phyloP scores from a whole-genome alignment of 1,284 basidiomycete species.

The Apiotrichum veenhuisii region DNA sequence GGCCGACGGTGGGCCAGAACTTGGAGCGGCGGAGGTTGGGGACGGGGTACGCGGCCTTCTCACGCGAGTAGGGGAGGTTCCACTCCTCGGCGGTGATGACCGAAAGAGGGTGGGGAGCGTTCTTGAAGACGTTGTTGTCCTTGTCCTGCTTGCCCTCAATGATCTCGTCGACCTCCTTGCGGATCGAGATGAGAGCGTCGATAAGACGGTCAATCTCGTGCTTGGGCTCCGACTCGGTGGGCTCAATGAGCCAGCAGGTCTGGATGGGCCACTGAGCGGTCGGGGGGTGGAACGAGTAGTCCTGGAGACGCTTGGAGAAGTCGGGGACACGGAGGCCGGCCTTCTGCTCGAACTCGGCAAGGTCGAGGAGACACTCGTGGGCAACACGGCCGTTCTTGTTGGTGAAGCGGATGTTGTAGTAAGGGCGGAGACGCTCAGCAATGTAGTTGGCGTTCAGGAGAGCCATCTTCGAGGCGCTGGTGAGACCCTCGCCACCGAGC shows the following conservation, averaged over 20 bases:
- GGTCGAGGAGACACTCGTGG: slow-evolving; percentile 91
- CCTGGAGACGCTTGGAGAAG: slow-evolving; percentile 85
- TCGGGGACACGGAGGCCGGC: slow-evolving; percentile 89
- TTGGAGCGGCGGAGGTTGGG: slow-evolving; percentile 75
- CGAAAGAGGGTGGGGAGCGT: slow-evolving; percentile 85
- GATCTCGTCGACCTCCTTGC: slow-evolving; percentile 84
- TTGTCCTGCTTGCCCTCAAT: slow-evolving; percentile 78
- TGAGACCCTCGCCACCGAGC: slow-evolving; percentile 86
- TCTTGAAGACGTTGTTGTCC: slow-evolving; percentile 79
- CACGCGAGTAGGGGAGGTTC: slow-evolving; percentile 81
- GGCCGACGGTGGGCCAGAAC: slow-evolving; percentile 87
- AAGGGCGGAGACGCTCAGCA: slow-evolving; percentile 74
- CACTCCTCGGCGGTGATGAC: slow-evolving; percentile 73
- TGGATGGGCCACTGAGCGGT: slow-evolving; percentile 74
- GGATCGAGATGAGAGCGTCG: slow-evolving; percentile 94
- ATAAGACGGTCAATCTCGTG: slow-evolving; percentile 91
- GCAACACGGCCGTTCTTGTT: slow-evolving; percentile 88
- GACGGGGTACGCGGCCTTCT: slow-evolving; percentile 78
- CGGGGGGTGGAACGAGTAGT: slow-evolving; percentile 46
- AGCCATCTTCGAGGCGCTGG: slow-evolving; percentile 77
- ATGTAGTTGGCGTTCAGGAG: slow-evolving; percentile 97
- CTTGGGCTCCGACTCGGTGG: slow-evolving; percentile 87
- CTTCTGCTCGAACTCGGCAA: slow-evolving; percentile 86
- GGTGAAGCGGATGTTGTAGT: slow-evolving; percentile 86
- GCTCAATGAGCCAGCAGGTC: slow-evolving; percentile 78